A percentile compares a stretch with the other conserved stretches of the same genome.
Conservation (phyloP, 2,329 filamentous ascomycete species). For the Aspergillus pseudotamarii region DNA sequence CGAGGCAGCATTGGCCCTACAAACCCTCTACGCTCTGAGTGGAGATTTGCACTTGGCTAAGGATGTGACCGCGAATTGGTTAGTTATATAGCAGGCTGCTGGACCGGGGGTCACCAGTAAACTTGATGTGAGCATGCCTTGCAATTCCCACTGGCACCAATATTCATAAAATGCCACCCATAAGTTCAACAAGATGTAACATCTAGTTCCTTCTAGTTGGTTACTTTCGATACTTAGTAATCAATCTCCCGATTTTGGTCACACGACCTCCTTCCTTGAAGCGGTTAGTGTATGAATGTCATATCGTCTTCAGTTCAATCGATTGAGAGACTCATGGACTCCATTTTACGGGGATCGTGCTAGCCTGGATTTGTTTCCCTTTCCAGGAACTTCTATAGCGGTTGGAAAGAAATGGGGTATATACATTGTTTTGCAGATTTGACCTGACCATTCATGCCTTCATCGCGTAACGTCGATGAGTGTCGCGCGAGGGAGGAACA, state of each 20-base stretch:
- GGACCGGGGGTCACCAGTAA: not conserved
- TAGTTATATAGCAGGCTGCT: conserved; percentile 45
- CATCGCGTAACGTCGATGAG: too few species aligned
- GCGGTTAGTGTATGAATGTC: not conserved
- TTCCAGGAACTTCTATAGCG: not conserved
- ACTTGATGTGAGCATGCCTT: not conserved
- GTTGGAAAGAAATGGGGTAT: not conserved
- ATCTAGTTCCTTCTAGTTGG: too few species aligned
- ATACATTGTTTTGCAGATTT: not conserved
- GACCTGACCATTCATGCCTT: too few species aligned
- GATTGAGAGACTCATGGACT: not conserved
- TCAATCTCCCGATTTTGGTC: not conserved
- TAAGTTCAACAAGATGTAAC: too few species aligned
- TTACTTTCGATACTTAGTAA: not conserved
- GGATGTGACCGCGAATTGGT: conserved; percentile 62
- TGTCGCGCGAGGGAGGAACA: too few species aligned
- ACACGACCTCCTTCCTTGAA: not conserved
- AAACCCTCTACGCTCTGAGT: conserved; percentile 66
- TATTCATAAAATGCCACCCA: too few species aligned
- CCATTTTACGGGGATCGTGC: not conserved
- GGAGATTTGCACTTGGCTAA: conserved; percentile 66
- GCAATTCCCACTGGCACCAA: not conserved
- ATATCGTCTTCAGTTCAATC: too few species aligned
- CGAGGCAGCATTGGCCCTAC: conserved; percentile 75
- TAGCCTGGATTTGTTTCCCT: not conserved